Percentiles rank a stretch among this genome's conserved stretches.
Conservation (phyloP, 148 eudicot species). For the Selenicereus undatus region DNA sequence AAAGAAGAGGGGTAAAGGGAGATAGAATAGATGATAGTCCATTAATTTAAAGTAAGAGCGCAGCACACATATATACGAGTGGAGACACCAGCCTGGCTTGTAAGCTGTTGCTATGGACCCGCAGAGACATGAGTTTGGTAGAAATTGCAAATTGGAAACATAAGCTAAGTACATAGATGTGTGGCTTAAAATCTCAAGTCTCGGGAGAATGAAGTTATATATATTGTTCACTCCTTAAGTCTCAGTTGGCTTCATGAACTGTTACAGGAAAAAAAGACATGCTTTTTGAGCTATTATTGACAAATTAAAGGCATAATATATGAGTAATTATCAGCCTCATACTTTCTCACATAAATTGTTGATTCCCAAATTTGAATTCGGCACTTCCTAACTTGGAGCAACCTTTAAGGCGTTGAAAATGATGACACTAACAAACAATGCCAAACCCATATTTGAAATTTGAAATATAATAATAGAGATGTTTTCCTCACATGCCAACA, state of each 20-base stretch:
- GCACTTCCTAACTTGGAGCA: too few relatives aligned
- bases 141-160: constrained; percentile 8
- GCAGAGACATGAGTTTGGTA: constrained; percentile 17
- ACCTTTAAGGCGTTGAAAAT: too few relatives aligned
- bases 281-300: background rate
- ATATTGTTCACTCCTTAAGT: constrained; percentile 8
- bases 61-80: background rate
- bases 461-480: too few relatives aligned
- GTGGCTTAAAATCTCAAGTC: constrained; percentile 7
- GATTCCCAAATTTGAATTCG: too few relatives aligned
- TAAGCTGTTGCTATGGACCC: constrained; percentile 1
- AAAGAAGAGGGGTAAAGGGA: background rate
- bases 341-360: too few relatives aligned
- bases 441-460: too few relatives aligned
- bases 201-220: constrained; percentile 1
- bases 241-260: constrained; percentile 18
- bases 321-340: too few relatives aligned
- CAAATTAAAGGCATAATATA: background rate
- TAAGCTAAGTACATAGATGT: background rate
- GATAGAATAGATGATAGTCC: background rate
- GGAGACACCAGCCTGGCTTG: background rate
- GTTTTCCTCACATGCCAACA: too few relatives aligned
- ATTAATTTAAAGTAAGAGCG: background rate
- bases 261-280: constrained; percentile 4
- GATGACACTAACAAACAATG: too few relatives aligned